Conservation (phyloP, 2,329 filamentous ascomycete species). For the Esteya vermicola region DNA sequence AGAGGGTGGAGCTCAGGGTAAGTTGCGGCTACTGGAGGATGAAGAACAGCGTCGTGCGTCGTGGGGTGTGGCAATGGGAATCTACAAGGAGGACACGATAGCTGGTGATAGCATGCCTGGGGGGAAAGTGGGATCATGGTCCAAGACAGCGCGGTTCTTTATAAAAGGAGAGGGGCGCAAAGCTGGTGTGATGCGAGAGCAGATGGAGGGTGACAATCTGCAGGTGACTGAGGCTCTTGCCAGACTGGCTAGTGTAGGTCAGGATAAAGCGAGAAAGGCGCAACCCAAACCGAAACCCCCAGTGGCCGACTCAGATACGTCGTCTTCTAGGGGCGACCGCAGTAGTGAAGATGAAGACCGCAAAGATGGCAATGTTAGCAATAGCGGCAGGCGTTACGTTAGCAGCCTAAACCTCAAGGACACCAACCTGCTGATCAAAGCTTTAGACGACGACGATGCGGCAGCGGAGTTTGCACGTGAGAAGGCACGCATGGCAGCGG, state of each 20-base stretch:
- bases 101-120: too few relatives aligned
- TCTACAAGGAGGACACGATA: background rate
- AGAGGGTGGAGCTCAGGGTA: too few relatives aligned
- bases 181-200: background rate
- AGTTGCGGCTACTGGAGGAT: background rate
- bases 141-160: background rate
- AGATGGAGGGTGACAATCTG: background rate
- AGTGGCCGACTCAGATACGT: background rate
- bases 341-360: background rate
- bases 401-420: background rate
- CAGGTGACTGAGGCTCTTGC: background rate
- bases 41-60: background rate
- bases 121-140: constrained; percentile 7
- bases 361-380: background rate
- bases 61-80: background rate
- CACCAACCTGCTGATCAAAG: constrained; percentile 53
- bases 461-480: constrained; percentile 67
- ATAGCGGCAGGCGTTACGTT: background rate
- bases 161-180: too few relatives aligned
- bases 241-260: too few relatives aligned
- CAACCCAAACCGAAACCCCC: background rate
- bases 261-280: background rate
- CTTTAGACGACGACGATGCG: constrained; percentile 72
- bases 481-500: constrained; percentile 58
- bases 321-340: background rate